A percentile compares a stretch with the other conserved stretches of the same genome.
Evolutionary conservation across 371 early-diverging fungal genomes (phyloP).

Genomic region (Actinomortierella wolfii): DNA sequence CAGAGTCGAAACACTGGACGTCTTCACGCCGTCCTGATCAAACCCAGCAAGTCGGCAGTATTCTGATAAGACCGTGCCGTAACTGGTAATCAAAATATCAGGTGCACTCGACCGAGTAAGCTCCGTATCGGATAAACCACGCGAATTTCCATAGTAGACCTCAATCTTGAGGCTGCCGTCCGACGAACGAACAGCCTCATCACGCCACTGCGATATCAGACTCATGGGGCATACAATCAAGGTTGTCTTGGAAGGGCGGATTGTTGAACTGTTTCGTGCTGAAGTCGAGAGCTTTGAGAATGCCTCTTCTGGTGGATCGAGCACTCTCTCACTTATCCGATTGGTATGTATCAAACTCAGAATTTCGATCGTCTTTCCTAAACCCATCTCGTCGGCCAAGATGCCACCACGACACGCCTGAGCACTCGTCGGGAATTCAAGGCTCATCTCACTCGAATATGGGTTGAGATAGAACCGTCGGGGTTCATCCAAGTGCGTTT

Average conservation of each 20-base stretch:
- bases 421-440: slow-evolving; percentile 58
- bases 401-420: slow-evolving; percentile 70
- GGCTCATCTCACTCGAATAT: slow-evolving; percentile 62
- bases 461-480: slow-evolving; percentile 65
- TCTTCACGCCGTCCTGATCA: not conserved
- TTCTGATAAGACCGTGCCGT: slow-evolving; percentile 63
- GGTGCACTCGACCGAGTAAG: slow-evolving; percentile 50
- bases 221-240: slow-evolving; percentile 76
- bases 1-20: slow-evolving; percentile 7
- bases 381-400: slow-evolving; percentile 85
- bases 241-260: slow-evolving; percentile 37
- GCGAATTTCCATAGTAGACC: slow-evolving; percentile 62
- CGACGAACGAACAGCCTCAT: slow-evolving; percentile 62
- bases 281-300: slow-evolving; percentile 34
- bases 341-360: slow-evolving; percentile 75
- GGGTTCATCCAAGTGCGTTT: slow-evolving; percentile 16
- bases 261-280: not conserved
- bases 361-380: slow-evolving; percentile 89
- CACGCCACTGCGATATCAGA: slow-evolving; percentile 74
- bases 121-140: slow-evolving; percentile 14
- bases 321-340: slow-evolving; percentile 27
- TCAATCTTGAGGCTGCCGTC: slow-evolving; percentile 50
- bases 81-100: slow-evolving; percentile 71
- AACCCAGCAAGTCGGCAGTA: slow-evolving; percentile 14
- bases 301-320: slow-evolving; percentile 20